Base-by-base conservation (phyloP, 495 filamentous ascomycete genomes). In the Stereocaulon alpinum region DNA sequence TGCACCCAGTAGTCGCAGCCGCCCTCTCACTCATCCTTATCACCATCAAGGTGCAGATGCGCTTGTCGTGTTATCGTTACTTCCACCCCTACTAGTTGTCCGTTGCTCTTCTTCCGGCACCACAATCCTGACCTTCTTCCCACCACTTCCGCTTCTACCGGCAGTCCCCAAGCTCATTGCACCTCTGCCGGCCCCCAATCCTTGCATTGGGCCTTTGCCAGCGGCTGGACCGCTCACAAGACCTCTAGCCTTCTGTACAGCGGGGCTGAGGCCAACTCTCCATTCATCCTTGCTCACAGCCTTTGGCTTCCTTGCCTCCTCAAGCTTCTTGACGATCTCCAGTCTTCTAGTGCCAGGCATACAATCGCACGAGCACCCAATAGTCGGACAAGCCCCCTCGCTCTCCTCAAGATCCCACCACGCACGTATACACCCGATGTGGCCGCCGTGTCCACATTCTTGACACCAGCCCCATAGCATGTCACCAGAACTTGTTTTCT, bases 361-460 rank as follows among this genome's bases (percentile, higher is more conserved):
- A 61, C 87, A 91, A 55, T 85, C 83, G 62, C 89, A 86, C 30
- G 83, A 76, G 66, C 87, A 91, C 9, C 86, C 86, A 44, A 84
- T 78, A 24, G 86, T 79, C 6, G 87, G 84, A 66, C 87, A 91
- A 50, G 76, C 84, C n/a, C 87, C 86, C 59, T 84, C 85, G 58
- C 77, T 83, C 17, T 75, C 72, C 18, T 70, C 59, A 42, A 79
- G 79, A 47, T 69, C 69, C 54, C 86, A 82, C 87, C 87, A 91
- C 4, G 74, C 78, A 49, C 76, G 74, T 50, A 90, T 76, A 63
- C 87, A 91, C 24, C 77, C 78, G 1, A 80, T 69, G 69, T 91
- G 87, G 6, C 86, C 87, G 48, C 86, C 86, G 62, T 91, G 87
- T 20, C 82, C 83, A 60, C 87, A 91, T 43, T 82, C 80, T 57